phyloP scores from a whole-genome alignment of 83 land plant species.

The Isoetes engelmannii region DNA sequence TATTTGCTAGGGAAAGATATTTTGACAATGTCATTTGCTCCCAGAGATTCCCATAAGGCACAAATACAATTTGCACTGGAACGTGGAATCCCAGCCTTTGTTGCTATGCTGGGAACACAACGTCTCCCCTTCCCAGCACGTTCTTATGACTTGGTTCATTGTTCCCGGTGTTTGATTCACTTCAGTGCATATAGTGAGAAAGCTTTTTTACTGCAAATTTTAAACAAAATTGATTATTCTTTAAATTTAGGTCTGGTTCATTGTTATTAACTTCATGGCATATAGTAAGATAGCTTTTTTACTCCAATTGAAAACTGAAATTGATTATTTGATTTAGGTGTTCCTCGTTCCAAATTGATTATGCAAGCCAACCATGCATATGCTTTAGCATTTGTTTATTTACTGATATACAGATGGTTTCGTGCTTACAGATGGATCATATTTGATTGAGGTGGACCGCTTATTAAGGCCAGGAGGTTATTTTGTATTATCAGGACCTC shows the following conservation, averaged over 20 bases:
- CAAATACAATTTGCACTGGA: constrained; percentile 94
- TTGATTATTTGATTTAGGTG: too few relatives aligned
- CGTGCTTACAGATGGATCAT: constrained; percentile 69
- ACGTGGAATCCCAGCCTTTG: constrained; percentile 86
- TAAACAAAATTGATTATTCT: too few relatives aligned
- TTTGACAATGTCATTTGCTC: constrained; percentile 77
- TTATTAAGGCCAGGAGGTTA: constrained; percentile 83
- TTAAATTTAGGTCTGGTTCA: constrained; percentile 59
- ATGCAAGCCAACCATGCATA: too few relatives aligned
- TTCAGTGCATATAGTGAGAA: constrained; percentile 72
- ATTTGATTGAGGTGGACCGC: constrained; percentile 78
- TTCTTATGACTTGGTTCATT: constrained; percentile 77
- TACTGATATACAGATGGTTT: background rate
- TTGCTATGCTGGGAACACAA: constrained; percentile 88
- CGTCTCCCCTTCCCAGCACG: constrained; percentile 76
- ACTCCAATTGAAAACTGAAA: too few relatives aligned
- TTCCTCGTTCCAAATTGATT: too few relatives aligned
- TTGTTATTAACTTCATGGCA: constrained; percentile 74
- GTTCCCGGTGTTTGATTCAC: constrained; percentile 81
- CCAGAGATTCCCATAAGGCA: constrained; percentile 90
- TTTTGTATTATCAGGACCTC: constrained; percentile 88
- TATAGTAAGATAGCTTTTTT: constrained; percentile 46
- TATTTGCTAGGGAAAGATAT: constrained; percentile 56
- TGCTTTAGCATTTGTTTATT: too few relatives aligned
- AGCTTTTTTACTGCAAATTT: background rate